phyloP scores from a whole-genome alignment of 139 green algal genomes.

The Chlamydomonas sphaeroides region DNA sequence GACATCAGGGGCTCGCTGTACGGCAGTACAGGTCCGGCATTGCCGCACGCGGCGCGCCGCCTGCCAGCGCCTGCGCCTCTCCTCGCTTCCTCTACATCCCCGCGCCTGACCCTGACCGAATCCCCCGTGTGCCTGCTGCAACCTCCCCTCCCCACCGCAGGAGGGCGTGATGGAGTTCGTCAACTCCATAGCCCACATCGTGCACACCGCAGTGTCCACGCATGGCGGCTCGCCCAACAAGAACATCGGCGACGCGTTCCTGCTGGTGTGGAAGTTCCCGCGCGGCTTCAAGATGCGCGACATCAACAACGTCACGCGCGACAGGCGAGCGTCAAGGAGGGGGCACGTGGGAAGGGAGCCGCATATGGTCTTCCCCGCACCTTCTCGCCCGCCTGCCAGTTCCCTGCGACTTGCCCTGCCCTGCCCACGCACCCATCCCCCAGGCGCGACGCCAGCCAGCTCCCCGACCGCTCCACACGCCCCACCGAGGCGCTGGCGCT shows the following conservation, averaged over 20 bases:
- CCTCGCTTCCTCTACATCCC: too few species aligned
- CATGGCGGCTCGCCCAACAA: conserved; percentile 97
- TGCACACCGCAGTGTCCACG: conserved; percentile 88
- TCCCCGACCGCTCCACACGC: not conserved
- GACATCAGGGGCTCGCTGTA: too few species aligned
- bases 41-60: too few species aligned
- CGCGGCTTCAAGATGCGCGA: conserved; percentile 53
- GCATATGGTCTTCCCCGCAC: not conserved
- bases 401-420: too few species aligned
- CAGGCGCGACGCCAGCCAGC: conserved; percentile 4
- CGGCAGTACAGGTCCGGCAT: too few species aligned
- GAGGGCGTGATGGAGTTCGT: conserved; percentile 98
- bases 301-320: conserved; percentile 27
- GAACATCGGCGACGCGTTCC: conserved; percentile 98
- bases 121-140: too few species aligned
- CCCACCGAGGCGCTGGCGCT: too few species aligned
- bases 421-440: too few species aligned
- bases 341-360: too few species aligned
- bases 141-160: conserved; percentile 45
- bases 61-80: too few species aligned
- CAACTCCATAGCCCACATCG: conserved; percentile 94
- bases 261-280: conserved; percentile 93
- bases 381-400: too few species aligned
- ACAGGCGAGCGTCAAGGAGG: not conserved
- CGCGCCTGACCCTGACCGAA: too few species aligned